Conservation (phyloP, 1,139 yeast genomes). For the Lipomyces yarrowii region DNA sequence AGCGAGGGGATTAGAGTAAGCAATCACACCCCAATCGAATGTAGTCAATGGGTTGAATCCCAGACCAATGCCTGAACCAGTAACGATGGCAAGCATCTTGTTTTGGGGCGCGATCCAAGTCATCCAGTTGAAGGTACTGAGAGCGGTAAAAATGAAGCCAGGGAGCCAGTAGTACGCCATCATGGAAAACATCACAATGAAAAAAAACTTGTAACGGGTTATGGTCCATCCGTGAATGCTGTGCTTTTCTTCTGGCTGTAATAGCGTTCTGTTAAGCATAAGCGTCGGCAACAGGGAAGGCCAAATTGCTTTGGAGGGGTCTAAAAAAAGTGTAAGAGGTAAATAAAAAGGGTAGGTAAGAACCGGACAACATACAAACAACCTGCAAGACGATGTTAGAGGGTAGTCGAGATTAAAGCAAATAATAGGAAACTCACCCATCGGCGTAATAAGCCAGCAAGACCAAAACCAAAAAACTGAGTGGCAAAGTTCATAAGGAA, state of each 20-base stretch:
- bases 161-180: slow-evolving; percentile 62
- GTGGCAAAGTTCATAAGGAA: slow-evolving; percentile 52
- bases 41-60: slow-evolving; percentile 57
- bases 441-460: slow-evolving; percentile 59
- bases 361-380: slow-evolving; percentile 10
- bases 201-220: slow-evolving; percentile 53
- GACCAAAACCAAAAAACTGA: slow-evolving; percentile 55
- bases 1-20: slow-evolving; percentile 40
- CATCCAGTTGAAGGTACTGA: slow-evolving; percentile 55
- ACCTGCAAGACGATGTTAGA: slow-evolving; percentile 50
- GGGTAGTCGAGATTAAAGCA: slow-evolving; percentile 57
- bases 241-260: slow-evolving; percentile 49
- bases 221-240: slow-evolving; percentile 65
- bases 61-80: slow-evolving; percentile 55
- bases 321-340: slow-evolving; percentile 5
- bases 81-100: slow-evolving; percentile 54
- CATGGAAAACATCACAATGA: slow-evolving; percentile 44
- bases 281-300: slow-evolving; percentile 16
- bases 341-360: slow-evolving; percentile 34
- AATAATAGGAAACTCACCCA: slow-evolving; percentile 48
- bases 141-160: slow-evolving; percentile 53
- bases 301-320: slow-evolving; percentile 49
- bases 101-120: slow-evolving; percentile 62
- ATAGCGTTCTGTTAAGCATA: slow-evolving; percentile 47
- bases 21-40: slow-evolving; percentile 53